Percentiles rank a stretch among this genome's conserved stretches.
Conservation (phyloP, 176 grass and related monocot genomes). For the Eleusine coracana region DNA sequence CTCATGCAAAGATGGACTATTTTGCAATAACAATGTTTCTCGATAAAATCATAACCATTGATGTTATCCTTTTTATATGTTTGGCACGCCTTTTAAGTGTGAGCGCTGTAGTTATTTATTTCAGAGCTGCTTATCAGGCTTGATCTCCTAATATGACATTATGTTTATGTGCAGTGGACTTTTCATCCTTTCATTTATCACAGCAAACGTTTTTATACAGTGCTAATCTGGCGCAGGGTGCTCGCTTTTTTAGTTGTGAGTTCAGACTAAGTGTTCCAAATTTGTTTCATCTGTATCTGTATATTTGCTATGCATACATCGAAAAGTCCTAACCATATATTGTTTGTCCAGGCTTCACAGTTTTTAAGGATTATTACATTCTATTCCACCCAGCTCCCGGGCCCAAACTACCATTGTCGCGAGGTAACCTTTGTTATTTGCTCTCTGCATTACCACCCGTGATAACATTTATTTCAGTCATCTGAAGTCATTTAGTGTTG, state of each 20-base stretch:
- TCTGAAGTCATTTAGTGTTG: constrained; percentile 39
- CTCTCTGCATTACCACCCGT: background rate
- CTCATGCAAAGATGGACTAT: background rate
- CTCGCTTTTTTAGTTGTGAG: constrained; percentile 96
- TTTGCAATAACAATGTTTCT: background rate
- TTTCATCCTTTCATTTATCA: constrained; percentile 95
- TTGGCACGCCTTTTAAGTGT: background rate
- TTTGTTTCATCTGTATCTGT: constrained; percentile 15
- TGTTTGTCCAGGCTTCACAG: constrained; percentile 72
- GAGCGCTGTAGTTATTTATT: background rate
- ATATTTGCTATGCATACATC: constrained; percentile 1
- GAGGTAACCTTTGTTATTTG: constrained; percentile 59
- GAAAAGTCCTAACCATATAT: constrained; percentile 27
- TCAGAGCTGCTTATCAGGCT: constrained; percentile 9
- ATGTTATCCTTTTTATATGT: background rate
- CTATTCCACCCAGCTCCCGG: constrained; percentile 95
- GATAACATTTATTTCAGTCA: constrained; percentile 20
- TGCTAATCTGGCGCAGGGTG: constrained; percentile 90
- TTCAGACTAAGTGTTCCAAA: constrained; percentile 12
- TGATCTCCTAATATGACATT: constrained; percentile 18
- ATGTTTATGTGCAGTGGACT: constrained; percentile 79
- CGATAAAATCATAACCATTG: background rate
- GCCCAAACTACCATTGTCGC: constrained; percentile 98
- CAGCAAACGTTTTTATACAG: constrained; percentile 89
- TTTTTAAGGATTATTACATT: constrained; percentile 96